Evolutionary conservation across 169 alveolate species (phyloP).

Genomic region (Perkinsus chesapeaki): DNA sequence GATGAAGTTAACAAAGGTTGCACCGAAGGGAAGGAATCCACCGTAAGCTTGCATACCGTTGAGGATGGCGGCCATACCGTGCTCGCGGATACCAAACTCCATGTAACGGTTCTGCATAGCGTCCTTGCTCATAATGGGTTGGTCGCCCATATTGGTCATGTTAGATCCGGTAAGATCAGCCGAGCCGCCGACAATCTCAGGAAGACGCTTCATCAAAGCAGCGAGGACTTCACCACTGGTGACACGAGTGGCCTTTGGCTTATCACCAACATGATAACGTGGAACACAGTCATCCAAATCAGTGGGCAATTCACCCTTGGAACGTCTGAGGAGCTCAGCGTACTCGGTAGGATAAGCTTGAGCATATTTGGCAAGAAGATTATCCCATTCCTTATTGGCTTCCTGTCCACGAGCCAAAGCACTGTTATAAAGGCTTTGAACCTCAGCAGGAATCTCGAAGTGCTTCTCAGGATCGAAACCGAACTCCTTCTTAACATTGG

Average conservation of each 20-base stretch:
- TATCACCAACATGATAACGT: conserved; percentile 19
- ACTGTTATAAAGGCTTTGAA: neutral
- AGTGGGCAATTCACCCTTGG: conserved; percentile 22
- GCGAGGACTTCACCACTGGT: conserved; percentile 30
- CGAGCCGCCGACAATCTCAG: conserved; percentile 57
- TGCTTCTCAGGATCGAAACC: conserved; percentile 47
- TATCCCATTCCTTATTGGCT: conserved; percentile 38
- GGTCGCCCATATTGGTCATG: conserved; percentile 33
- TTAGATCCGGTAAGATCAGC: conserved; percentile 61
- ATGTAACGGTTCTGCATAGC: conserved; percentile 30
- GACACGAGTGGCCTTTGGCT: conserved; percentile 35
- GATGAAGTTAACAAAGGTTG: conserved; percentile 53
- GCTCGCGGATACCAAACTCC: conserved; percentile 59
- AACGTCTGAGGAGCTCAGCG: conserved; percentile 39
- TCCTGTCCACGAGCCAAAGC: neutral
- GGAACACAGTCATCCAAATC: conserved; percentile 34
- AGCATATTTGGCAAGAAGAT: conserved; percentile 34
- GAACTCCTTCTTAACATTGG: conserved; percentile 34
- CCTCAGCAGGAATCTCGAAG: conserved; percentile 42
- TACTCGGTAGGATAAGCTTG: conserved; percentile 36
- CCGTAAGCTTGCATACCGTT: conserved; percentile 53
- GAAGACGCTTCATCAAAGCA: conserved; percentile 28
- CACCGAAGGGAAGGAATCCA: conserved; percentile 54
- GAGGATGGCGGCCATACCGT: conserved; percentile 61
- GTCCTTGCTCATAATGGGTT: conserved; percentile 18